These are phyloP conservation scores for Tillandsia leiboldiana DNA, from an alignment of 176 grass and related monocot genomes.

Conservation along the genomic window DNA sequence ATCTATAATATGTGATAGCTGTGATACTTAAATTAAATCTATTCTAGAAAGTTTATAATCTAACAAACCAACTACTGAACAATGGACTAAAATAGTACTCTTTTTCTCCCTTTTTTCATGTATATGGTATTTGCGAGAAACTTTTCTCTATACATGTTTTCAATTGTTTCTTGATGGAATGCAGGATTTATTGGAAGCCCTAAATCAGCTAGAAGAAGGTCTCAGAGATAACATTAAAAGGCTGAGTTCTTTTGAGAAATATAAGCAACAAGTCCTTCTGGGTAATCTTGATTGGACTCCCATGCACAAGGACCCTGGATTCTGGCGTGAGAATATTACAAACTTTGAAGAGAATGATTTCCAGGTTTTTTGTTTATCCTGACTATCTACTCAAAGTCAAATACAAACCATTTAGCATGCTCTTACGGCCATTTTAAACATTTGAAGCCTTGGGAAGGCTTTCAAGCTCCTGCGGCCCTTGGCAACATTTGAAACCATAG, in stretches of 20 bases:
- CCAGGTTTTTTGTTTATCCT: slow-evolving; percentile 44
- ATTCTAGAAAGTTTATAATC: too few species aligned
- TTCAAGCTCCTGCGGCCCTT: neutral
- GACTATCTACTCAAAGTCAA: neutral
- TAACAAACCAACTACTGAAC: too few species aligned
- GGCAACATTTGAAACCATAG: neutral
- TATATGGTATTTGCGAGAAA: too few species aligned
- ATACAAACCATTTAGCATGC: neutral
- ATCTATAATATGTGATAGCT: too few species aligned
- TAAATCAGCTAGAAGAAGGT: slow-evolving; percentile 80
- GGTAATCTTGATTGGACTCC: slow-evolving; percentile 92
- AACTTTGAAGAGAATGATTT: slow-evolving; percentile 99
- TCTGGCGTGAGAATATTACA: slow-evolving; percentile 87
- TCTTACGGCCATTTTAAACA: neutral
- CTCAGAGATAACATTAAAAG: slow-evolving; percentile 78
- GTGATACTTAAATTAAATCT: too few species aligned
- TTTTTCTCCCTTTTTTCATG: neutral
- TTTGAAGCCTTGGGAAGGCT: neutral
- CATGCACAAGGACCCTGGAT: slow-evolving; percentile 89
- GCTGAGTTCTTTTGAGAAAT: slow-evolving; percentile 87
- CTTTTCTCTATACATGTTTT: too few species aligned
- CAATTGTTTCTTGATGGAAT: neutral
- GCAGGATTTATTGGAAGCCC: slow-evolving; percentile 83
- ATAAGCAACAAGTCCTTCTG: slow-evolving; percentile 92
- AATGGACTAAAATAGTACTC: neutral